Base-by-base conservation (phyloP, 1,139 yeast genomes). In the Nakaseomyces bracarensis region DNA sequence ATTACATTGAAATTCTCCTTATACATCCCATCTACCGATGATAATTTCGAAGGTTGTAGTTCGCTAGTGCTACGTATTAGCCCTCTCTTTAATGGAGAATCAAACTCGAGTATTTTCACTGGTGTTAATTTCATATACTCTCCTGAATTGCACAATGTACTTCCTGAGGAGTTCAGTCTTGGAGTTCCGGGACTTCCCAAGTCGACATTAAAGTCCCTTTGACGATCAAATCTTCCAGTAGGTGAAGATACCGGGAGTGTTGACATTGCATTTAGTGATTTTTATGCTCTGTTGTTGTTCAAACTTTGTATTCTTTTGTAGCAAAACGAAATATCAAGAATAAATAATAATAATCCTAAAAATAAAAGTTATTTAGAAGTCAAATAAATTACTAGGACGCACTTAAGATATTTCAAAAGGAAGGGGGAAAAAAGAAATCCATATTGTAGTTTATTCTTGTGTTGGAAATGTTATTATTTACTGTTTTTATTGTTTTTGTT, bases 1-100 rank as follows among this genome's bases (percentile, higher is more conserved):
- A 66, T 60, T 28, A 59, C 50, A 23, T 47, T 55, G 39, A 60
- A 64, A 46, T 59, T 59, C 42, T 62, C 65, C 36, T 47, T 52
- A 45, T 55, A 56, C 28, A 49, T 39, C 5, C 38, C 42, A 26
- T 39, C 37, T 18, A 21, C 31, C 22, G 37, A 22, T 5, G 30
- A 31, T 8, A 38, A 14, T 10, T 31, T 31, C 25, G 37, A 23
- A 16, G 31, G 44, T 13, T 41, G 40, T 11, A 33, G 13, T 14
- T 33, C 36, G 6, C 36, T 33, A 14, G 36, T 21, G 11, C 36
- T 33, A 10, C 36, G 15, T n/a, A 21, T 3, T 4, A 33, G 36
- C 10, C 36, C 26, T 11, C 18, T 33, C 31, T 37, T 46, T 11
- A 46, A 25, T 3, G 58, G 57, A 1, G 58, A 54, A 6, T 51